These are phyloP conservation scores for Berberis thunbergii DNA, from an alignment of 164 flowering plant species.

Conservation along the genomic window DNA sequence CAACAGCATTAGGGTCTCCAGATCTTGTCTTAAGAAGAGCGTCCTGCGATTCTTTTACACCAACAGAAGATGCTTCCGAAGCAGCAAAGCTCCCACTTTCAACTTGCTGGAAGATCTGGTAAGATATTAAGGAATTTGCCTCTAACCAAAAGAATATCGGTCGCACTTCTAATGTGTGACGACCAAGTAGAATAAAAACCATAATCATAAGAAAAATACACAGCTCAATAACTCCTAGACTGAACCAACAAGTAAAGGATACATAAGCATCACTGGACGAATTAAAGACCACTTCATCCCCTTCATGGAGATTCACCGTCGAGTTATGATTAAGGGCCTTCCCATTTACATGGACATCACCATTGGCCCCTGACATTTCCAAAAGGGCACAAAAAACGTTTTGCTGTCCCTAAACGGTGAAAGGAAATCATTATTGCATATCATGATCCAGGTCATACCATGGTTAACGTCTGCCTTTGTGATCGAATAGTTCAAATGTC, in stretches of 20 bases:
- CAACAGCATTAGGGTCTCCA: slow-evolving; percentile 55
- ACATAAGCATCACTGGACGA: slow-evolving; percentile 70
- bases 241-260: slow-evolving; percentile 41
- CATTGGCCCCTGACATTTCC: slow-evolving; percentile 65
- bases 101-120: slow-evolving; percentile 74
- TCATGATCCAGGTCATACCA: neutral
- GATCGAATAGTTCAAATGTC: neutral
- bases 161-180: neutral
- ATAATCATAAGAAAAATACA: no score
- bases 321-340: slow-evolving; percentile 31
- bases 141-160: neutral
- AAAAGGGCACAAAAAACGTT: slow-evolving; percentile 30
- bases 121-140: slow-evolving; percentile 26
- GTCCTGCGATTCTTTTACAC: slow-evolving; percentile 50
- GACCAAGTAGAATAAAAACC: neutral
- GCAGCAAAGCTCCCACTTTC: slow-evolving; percentile 29
- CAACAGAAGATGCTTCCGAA: slow-evolving; percentile 32
- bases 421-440: neutral
- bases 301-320: slow-evolving; percentile 35
- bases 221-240: no score
- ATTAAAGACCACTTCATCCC: slow-evolving; percentile 83
- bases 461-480: neutral
- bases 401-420: neutral
- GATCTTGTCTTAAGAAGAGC: slow-evolving; percentile 45
- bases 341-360: slow-evolving; percentile 72